Evolutionary conservation across 345 rosid genomes (phyloP).

Genomic region (Boechera retrofracta): DNA sequence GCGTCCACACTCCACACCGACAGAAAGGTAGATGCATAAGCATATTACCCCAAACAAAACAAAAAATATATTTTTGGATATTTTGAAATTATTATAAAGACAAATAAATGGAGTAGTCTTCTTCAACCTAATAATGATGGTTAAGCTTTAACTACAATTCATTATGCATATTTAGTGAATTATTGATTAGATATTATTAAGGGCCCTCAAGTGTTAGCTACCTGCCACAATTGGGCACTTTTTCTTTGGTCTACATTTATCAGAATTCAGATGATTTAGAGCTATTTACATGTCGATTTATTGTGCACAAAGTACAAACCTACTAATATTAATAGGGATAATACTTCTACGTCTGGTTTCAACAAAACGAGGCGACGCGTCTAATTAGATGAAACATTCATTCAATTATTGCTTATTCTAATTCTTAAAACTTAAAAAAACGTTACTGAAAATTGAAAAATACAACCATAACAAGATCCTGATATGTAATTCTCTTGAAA

Average conservation of each 20-base stretch:
- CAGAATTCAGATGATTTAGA: not conserved
- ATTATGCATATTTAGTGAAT: constrained; percentile 36
- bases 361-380: constrained; percentile 20
- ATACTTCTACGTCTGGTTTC: constrained; percentile 12
- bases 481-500: constrained; percentile 1
- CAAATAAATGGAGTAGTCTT: constrained; percentile 20
- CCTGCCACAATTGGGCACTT: constrained; percentile 21
- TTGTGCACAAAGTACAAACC: not conserved
- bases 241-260: constrained; percentile 1
- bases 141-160: constrained; percentile 35
- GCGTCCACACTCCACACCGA: constrained; percentile 43
- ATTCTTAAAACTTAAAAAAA: not conserved
- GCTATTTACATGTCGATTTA: constrained; percentile 23
- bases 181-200: constrained; percentile 26
- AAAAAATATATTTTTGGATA: not conserved
- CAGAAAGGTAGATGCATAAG: constrained; percentile 38
- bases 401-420: constrained; percentile 10
- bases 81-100: not conserved
- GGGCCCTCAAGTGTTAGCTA: constrained; percentile 35
- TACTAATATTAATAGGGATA: not conserved
- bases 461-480: not conserved
- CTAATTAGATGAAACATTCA: constrained; percentile 29
- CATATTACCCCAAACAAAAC: constrained; percentile 13
- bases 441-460: not conserved
- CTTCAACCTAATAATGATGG: constrained; percentile 24